Evolutionary conservation across 2,329 filamentous ascomycete genomes (phyloP), one percentile per base, ranked within the genome.

Genomic region (Raffaelea deltoideospora): DNA sequence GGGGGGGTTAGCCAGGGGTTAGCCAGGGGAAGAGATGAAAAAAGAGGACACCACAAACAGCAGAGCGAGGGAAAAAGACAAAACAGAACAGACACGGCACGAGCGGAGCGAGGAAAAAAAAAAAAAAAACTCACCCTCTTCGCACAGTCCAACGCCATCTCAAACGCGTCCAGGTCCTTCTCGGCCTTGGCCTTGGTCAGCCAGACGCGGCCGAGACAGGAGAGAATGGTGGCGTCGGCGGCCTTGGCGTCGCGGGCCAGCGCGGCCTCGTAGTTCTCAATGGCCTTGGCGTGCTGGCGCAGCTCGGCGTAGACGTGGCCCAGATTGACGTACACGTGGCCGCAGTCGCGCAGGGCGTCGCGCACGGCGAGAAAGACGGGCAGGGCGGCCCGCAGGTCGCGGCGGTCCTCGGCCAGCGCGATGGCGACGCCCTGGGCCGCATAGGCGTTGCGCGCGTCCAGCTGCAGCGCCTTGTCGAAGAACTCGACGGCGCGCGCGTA

Each of bases 401-500:
- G 95, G 62, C 81, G 90, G 54, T 96, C 88, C 54, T 98, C 90
- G 1, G 90, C 78, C 21, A 98, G 65, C 9, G 88, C 87, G 51
- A 98, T 96, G 13, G 84, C 90, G 45, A 98, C 76, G 42, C 92
- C 90, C 53, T 98, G 90, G 2, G 90, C 90, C 8, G 92, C 92
- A 54, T 93, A 94, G 0, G 90, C 88, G 48, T 96, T 98, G 60
- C 80, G 86, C 0, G 86, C 77, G 50, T 98, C 90, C n/a, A 98
- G 64, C 44, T 92, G 85, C 18, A 98, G 64, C 5, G 88, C 88
- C 60, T 98, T 98, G 54, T 96, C 90, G 49, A 95, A 98, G 59
- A 98, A 98, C 53, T 98, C 92, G 10, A 96, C 87, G 0, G 90
- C 87, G 47, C 88, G 86, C 53, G 78, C 76, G 53, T 96, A 98